phyloP scores from a whole-genome alignment of 1,284 basidiomycete species.

The Puccinia coronata region DNA sequence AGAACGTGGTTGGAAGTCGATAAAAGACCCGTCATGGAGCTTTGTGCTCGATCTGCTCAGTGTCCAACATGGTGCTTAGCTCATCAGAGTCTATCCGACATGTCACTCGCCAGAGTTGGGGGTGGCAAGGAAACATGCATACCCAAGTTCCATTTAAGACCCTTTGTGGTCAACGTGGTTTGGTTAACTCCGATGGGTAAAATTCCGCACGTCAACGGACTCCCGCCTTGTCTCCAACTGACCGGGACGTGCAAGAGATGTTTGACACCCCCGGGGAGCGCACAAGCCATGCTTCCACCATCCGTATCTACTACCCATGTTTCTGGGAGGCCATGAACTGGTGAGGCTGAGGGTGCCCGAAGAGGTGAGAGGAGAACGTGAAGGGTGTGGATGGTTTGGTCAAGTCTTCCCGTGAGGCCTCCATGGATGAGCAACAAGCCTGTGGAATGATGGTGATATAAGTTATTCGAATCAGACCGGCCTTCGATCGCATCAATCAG shows the following conservation, averaged over 20 bases:
- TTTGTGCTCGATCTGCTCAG: slow-evolving; percentile 39
- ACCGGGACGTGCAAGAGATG: slow-evolving; percentile 29
- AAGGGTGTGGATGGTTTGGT: slow-evolving; percentile 89
- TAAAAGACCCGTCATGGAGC: slow-evolving; percentile 56
- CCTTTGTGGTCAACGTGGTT: slow-evolving; percentile 75
- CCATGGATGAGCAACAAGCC: slow-evolving; percentile 79
- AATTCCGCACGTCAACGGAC: slow-evolving; percentile 81
- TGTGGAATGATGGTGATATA: slow-evolving; percentile 58
- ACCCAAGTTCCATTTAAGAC: slow-evolving; percentile 89
- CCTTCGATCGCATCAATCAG: slow-evolving; percentile 65
- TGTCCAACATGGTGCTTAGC: background rate
- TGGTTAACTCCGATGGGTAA: slow-evolving; percentile 80
- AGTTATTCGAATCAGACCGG: slow-evolving; percentile 31
- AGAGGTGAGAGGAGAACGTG: slow-evolving; percentile 69
- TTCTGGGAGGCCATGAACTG: slow-evolving; percentile 61
- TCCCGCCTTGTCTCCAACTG: slow-evolving; percentile 68
- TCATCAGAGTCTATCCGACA: background rate
- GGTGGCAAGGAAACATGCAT: slow-evolving; percentile 55
- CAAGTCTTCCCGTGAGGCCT: slow-evolving; percentile 83
- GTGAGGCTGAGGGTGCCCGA: background rate
- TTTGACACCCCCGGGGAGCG: slow-evolving; percentile 25
- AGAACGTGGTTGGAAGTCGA: slow-evolving; percentile 58
- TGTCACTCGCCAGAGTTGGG: slow-evolving; percentile 49
- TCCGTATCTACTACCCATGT: slow-evolving; percentile 84
- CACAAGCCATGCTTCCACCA: slow-evolving; percentile 45